Conservation (phyloP, 495 filamentous ascomycete genomes). For the Xylaria sp. region DNA sequence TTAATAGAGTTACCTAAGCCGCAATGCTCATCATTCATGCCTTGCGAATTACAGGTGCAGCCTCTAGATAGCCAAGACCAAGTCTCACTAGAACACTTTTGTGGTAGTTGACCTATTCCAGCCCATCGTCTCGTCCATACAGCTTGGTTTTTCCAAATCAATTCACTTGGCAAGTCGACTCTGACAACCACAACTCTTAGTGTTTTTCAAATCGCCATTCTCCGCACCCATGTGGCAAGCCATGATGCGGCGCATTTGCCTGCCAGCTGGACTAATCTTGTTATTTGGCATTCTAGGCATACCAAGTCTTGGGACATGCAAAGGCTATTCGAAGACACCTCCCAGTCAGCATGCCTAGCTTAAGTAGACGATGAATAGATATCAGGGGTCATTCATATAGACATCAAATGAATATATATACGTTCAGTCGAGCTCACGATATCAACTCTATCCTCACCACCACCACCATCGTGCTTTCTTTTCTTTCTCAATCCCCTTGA, state of each 20-base stretch:
- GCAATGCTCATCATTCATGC: constrained; percentile 7
- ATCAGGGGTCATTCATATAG: neutral
- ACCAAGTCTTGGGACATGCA: neutral
- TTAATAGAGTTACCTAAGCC: constrained; percentile 22
- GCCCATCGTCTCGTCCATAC: neutral
- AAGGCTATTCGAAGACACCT: neutral
- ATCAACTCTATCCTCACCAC: neutral
- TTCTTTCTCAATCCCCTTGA: neutral
- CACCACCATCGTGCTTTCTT: constrained; percentile 9
- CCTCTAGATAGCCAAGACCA: constrained; percentile 2
- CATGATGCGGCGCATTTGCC: neutral
- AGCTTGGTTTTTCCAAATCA: constrained; percentile 3
- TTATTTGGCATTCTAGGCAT: neutral
- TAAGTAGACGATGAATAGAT: neutral
- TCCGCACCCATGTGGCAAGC: neutral
- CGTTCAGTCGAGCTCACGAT: neutral
- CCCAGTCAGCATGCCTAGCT: constrained; percentile 15
- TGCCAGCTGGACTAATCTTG: constrained; percentile 5
- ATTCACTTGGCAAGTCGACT: neutral
- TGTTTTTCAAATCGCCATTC: constrained; percentile 15
- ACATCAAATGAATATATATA: constrained; percentile 11
- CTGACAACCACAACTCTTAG: neutral
- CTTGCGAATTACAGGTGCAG: neutral
- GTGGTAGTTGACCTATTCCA: neutral
- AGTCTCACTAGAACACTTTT: neutral